Evolutionary conservation across 176 grass and related monocot species (phyloP), one percentile per base, ranked within the genome.

Genomic region (Poa annua): DNA sequence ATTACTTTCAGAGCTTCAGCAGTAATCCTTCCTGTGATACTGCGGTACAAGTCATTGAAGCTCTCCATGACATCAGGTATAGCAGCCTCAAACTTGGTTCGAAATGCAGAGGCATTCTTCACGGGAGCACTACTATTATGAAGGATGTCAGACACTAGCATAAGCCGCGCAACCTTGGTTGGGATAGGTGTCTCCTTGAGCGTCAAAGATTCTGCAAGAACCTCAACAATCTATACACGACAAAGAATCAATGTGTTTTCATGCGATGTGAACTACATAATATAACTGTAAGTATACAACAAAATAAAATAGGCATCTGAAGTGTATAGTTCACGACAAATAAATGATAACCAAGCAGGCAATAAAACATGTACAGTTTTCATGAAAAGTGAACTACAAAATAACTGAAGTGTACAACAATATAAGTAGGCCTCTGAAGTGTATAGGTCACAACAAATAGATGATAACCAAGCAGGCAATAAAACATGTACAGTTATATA

Each of bases 61-160:
- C 96, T 99, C 81, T 99, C 96, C 78, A 99, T 92, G 71, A 96
- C 87, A 81, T 99, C 96, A 53, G 96, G 96, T 12, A 99, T 85
- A 70, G 89, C 69, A 67, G 89, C 87, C 85, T 99, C 96, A 83
- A 99, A 99, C 80, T 99, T 99, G 5, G 96, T 99, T 42, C 96
- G 96, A 60, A 93, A 99, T n/a, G 93, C 93, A 60, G 93, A 99
- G 69, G 96, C 96, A 79, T 99, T 96, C 81, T 99, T 99, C 76
- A 99, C 93, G 26, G 96, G 91, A 75, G 96, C 93, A 35, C 96
- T 99, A 83, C 96, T 99, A 64, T 99, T 99, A 67, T 99, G 96
- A 77, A 99, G 91, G 77, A 96, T 99, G 57, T 99, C 96, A 35
- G 96, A 99, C 71, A 99, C 88, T 67, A 99, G 77, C 96, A 99